These are phyloP conservation scores for Arthroderma sp. DNA, from an alignment of 2,329 filamentous ascomycete species.

Conservation along the genomic window DNA sequence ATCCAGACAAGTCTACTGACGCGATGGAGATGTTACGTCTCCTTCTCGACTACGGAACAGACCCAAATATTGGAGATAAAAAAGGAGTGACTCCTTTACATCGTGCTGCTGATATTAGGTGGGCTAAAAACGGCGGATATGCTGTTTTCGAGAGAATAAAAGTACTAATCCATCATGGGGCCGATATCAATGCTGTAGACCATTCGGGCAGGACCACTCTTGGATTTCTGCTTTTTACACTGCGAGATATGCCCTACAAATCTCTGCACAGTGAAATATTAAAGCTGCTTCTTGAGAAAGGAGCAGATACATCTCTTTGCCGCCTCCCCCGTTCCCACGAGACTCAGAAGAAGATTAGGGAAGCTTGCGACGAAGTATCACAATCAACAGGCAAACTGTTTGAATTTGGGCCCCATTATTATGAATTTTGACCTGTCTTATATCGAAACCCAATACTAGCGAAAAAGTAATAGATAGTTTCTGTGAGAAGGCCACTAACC, in stretches of 20 bases:
- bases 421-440: too few species aligned
- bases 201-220: too few species aligned
- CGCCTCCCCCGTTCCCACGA: neutral
- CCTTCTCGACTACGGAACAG: neutral
- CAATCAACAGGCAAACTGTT: neutral
- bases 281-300: neutral
- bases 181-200: neutral
- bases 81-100: neutral
- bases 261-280: neutral
- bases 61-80: neutral
- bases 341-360: neutral
- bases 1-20: neutral
- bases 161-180: conserved; percentile 1
- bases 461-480: too few species aligned
- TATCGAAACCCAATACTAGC: too few species aligned
- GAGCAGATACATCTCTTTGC: conserved; percentile 1
- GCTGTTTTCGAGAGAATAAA: neutral
- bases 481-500: too few species aligned
- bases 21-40: neutral
- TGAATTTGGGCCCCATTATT: too few species aligned
- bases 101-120: neutral
- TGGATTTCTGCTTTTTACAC: too few species aligned
- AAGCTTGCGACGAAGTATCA: neutral
- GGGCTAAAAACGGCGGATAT: neutral
- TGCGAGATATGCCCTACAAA: too few species aligned